Base-by-base conservation (phyloP, 192 early-diverging fungal genomes). In the Coemansia asiatica region DNA sequence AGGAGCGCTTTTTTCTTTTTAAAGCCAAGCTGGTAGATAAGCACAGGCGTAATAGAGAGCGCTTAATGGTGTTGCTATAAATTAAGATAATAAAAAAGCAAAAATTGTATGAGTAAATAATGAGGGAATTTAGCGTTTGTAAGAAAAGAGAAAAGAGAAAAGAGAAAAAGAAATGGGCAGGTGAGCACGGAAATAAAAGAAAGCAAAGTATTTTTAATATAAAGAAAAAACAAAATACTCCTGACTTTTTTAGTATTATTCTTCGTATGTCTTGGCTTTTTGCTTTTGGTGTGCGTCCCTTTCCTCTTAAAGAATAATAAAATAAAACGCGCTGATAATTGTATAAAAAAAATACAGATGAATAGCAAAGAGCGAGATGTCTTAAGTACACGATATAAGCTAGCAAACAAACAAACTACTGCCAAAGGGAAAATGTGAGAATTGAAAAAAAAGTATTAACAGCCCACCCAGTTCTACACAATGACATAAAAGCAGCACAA, bases 331-430 rank as follows among this genome's bases (percentile, higher is more conserved):
- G 40, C 3, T 44, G 16, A 44, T 44, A 44, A 44, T 13, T 0
- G 13, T 16, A 44, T 44, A 16, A 10, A 18, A 3, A 2, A 44
- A 18, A 3, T 3, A 44, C 16, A 13, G 40, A 16, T 16, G 9
- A 44, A 44, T 44, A 3, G 40, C 40, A 18, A n/a, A n/a, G 16
- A 16, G 16, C 40, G 13, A 44, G 40, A 44, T 44, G 16, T 44
- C 31, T 3, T 33, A 33, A 44, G 16, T 44, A 16, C 16, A 44
- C 40, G 51, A 19, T 6, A 28, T 22, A 53, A 53, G 22, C 51
- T 6, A 53, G 22, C 51, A 53, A 53, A 28, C 51, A 23, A 53
- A 28, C 51, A 53, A 23, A 53, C 51, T 23, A 28, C n/a, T n/a
- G 51, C 51, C 26, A 44, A 13, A 15, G 40, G 16, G n/a, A n/a